These are phyloP conservation scores for Tricholoma saponaceum DNA, from an alignment of 768 basidiomycete species.

Conservation along the genomic window DNA sequence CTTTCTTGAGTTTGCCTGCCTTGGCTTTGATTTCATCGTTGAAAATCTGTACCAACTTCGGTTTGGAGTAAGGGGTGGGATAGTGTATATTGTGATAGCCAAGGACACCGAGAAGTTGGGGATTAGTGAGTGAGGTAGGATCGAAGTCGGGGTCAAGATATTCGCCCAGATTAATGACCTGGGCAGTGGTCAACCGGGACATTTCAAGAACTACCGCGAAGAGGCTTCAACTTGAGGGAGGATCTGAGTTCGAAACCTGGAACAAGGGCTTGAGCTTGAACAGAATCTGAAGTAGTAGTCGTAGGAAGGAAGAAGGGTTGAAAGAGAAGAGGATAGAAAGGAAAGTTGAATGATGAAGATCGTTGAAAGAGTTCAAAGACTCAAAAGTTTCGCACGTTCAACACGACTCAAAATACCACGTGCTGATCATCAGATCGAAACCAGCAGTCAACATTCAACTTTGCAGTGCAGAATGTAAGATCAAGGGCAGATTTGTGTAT, in stretches of 20 bases:
- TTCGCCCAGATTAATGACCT: conserved; percentile 70
- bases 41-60: conserved; percentile 74
- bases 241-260: no score
- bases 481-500: no score
- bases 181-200: conserved; percentile 76
- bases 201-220: conserved; percentile 30
- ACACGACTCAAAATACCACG: conserved; percentile 8
- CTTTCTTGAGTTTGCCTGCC: conserved; percentile 52
- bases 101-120: conserved; percentile 77
- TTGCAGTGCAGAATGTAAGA: no score
- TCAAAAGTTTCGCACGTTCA: conserved; percentile 1
- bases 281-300: no score
- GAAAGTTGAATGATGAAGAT: no score
- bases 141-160: conserved; percentile 81
- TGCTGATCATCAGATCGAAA: no score
- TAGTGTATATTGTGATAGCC: conserved; percentile 73
- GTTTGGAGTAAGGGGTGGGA: conserved; percentile 72
- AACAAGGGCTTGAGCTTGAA: no score
- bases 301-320: no score
- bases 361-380: no score
- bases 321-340: no score
- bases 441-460: no score
- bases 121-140: conserved; percentile 66
- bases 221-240: no score
- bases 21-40: conserved; percentile 70